Base-by-base conservation (phyloP, 352 stramenopile genomes). In the Blastocystis sp. region DNA sequence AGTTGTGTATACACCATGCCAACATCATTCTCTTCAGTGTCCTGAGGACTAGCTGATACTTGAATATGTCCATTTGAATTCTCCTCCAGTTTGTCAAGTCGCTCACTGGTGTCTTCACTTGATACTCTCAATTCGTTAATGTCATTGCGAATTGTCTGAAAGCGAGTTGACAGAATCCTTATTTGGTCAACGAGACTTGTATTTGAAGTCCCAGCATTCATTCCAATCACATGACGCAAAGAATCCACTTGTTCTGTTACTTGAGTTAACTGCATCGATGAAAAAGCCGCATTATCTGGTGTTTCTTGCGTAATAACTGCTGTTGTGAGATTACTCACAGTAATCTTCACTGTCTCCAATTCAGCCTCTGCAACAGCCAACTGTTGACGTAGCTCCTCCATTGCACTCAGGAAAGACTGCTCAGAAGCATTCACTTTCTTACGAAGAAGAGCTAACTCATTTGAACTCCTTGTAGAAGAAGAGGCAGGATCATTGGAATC, bases 21-120 rank as follows among this genome's bases (percentile, higher is more conserved):
- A 5, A 6, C 32, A 43, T 52, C 63, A 43, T 43, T 19, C 7
- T 43, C 24, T 4, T 43, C 63, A n/a, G 2, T 46, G 9, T 46
- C 39, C 2, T 9, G 39, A 46, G 42, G 14, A 49, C 6, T 1
- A n/a, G 5, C 37, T 19, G 63, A 24, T 7, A 21, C 32, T 37
- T 7, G 6, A 37, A 19, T 46, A 37, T n/a, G 11, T 7, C 19
- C 1, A 24, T 14, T 58, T 14, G 27, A 29, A 12, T n/a, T 2
- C 29, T 75, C 29, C 66, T 78, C 66, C 66, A 78, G 66, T 27
- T 59, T 21, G 3, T 78, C 66, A n/a, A 78, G 5, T 12, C 66
- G 35, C 4, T 78, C 66, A 0, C 19, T 27, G 7, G 58, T 12
- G 1, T 78, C 29, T 14, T 58, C 66, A 0, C n/a, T 27, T 29